Evolutionary conservation across 495 filamentous ascomycete genomes (phyloP), one percentile per base, ranked within the genome.

Genomic region (Annulohypoxylon stygium): DNA sequence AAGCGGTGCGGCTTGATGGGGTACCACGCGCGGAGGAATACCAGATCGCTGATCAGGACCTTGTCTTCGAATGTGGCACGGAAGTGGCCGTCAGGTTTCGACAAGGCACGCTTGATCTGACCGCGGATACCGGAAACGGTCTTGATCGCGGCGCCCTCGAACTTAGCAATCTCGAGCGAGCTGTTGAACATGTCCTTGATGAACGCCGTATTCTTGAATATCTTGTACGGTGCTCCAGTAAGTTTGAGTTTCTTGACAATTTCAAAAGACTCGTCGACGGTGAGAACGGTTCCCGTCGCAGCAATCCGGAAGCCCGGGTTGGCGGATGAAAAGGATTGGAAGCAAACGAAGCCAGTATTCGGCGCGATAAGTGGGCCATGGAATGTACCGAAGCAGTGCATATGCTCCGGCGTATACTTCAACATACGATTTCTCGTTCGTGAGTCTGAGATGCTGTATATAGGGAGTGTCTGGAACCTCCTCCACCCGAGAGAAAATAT

Each of bases 161-260:
- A 98, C 81, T 98, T 98, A 79, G 96, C 95, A 66, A 98, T 94
- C 78, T 99, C 96, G 12, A 99, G 87, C 0, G 93, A 84, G 0
- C 91, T 90, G 75, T 88, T 94, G 86, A 99, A 99, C 96, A 99
- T 99, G 80, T 98, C 93, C 79, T 94, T 95, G 85, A 99, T 96
- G 82, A 99, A 98, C 16, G 96, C 94, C 0, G 96, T 99, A 83
- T 99, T 99, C 78, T 97, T 97, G 88, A 97, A 99, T 81, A 99
- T 97, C 85, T 98, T 99, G 84, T 93, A 95, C 5, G 96, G 93
- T 30, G 88, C 75, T 71, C 94, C 94, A 14, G 93, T 97, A 30
- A 99, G 88, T 79, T 98, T 99, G 75, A 99, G 89, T 85, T 99
- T 99, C 87, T 99, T 99, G 76, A 98, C 97, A 72, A 99, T 98